A percentile compares a stretch with the other conserved stretches of the same genome.
Evolutionary conservation across 345 rosid genomes (phyloP).

Genomic region (Iberis pinnata): DNA sequence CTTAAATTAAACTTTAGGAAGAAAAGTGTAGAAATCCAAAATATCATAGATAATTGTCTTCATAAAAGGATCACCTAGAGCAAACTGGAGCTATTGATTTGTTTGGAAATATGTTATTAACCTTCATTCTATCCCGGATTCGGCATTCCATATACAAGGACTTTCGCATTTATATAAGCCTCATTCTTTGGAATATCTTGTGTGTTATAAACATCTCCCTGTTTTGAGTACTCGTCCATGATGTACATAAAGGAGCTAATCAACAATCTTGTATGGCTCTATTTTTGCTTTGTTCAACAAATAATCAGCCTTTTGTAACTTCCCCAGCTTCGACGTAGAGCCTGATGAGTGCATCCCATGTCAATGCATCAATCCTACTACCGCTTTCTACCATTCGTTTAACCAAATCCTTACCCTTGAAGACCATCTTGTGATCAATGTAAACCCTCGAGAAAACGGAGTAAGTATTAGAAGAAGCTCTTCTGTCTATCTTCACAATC

Average conservation of each 20-base stretch:
- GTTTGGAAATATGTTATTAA: too few relatives aligned
- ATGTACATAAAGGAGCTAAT: constrained; percentile 49
- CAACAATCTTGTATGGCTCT: constrained; percentile 47
- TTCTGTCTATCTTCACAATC: constrained; percentile 36
- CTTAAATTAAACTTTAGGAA: too few relatives aligned
- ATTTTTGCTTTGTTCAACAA: constrained; percentile 49
- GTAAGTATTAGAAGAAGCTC: constrained; percentile 42
- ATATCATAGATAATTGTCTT: too few relatives aligned
- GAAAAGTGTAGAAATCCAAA: too few relatives aligned
- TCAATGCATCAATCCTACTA: constrained; percentile 49
- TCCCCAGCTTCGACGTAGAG: constrained; percentile 76
- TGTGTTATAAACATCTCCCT: too few relatives aligned
- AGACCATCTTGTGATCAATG: constrained; percentile 62
- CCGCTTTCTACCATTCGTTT: constrained; percentile 58
- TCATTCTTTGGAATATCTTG: too few relatives aligned
- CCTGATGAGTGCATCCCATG: constrained; percentile 76
- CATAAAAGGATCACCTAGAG: too few relatives aligned
- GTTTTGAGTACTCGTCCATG: constrained; percentile 62
- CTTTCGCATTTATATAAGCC: too few relatives aligned
- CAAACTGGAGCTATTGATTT: too few relatives aligned
- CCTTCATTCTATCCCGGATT: too few relatives aligned
- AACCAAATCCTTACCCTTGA: constrained; percentile 63
- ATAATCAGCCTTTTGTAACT: constrained; percentile 69
- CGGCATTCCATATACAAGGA: too few relatives aligned
- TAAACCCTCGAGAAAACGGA: constrained; percentile 60